Conservation (phyloP, 2,329 filamentous ascomycete species). For the Cladobotryum mycophilum region DNA sequence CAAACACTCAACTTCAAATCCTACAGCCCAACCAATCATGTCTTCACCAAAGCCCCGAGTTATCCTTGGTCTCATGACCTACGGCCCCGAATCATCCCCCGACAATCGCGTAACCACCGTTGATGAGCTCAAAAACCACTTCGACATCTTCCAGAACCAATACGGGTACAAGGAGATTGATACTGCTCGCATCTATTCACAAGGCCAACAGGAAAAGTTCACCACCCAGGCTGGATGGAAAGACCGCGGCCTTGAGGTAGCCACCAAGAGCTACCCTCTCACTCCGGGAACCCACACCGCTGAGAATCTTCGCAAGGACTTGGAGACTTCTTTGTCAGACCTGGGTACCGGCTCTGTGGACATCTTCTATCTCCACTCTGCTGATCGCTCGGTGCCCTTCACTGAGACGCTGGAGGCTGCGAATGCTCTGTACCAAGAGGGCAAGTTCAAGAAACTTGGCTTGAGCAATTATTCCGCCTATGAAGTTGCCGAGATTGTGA, state of each 20-base stretch:
- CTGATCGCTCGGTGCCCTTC: slow-evolving; percentile 6
- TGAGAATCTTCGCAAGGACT: slow-evolving; percentile 5
- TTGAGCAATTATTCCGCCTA: slow-evolving; percentile 73
- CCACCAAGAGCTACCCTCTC: slow-evolving; percentile 5
- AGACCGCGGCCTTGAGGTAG: slow-evolving; percentile 5
- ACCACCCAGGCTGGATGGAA: slow-evolving; percentile 8
- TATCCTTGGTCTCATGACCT: slow-evolving; percentile 11
- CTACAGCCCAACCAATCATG: background rate
- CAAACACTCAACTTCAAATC: background rate
- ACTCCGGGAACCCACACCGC: slow-evolving; percentile 1
- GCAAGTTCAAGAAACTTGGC: slow-evolving; percentile 70
- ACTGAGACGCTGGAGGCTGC: slow-evolving; percentile 4
- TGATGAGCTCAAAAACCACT: background rate
- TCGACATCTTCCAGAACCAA: slow-evolving; percentile 1
- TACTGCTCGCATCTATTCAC: slow-evolving; percentile 7
- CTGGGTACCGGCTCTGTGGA: background rate
- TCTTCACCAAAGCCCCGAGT: slow-evolving; percentile 3
- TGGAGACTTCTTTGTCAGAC: slow-evolving; percentile 4
- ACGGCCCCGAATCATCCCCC: background rate
- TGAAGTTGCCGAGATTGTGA: slow-evolving; percentile 72
- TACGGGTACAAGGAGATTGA: slow-evolving; percentile 6
- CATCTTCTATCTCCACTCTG: slow-evolving; percentile 8
- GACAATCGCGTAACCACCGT: slow-evolving; percentile 8
- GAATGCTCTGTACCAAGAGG: slow-evolving; percentile 23
- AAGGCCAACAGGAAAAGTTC: slow-evolving; percentile 3